Evolutionary conservation across 2,329 filamentous ascomycete species (phyloP).

Genomic region (Colletotrichum shisoi): DNA sequence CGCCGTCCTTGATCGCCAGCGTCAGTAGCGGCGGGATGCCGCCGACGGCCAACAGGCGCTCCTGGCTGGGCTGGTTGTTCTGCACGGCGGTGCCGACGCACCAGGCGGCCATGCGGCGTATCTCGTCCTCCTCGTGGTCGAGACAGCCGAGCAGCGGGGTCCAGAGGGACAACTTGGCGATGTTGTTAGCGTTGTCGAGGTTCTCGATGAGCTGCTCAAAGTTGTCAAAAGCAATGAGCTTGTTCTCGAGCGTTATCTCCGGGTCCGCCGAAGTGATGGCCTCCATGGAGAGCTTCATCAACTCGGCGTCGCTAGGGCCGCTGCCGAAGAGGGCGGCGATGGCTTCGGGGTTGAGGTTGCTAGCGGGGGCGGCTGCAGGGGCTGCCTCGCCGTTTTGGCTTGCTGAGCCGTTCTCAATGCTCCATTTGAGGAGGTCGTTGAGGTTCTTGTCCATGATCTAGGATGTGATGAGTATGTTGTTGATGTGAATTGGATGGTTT

Average conservation of each 20-base stretch:
- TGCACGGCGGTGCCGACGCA: slow-evolving; percentile 94
- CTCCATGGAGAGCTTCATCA: slow-evolving; percentile 86
- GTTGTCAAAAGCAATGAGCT: slow-evolving; percentile 89
- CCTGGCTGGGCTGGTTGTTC: slow-evolving; percentile 89
- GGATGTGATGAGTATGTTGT: slow-evolving; percentile 6
- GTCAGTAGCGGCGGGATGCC: slow-evolving; percentile 75
- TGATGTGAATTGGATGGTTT: background rate
- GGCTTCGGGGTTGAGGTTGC: slow-evolving; percentile 70
- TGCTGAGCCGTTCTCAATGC: slow-evolving; percentile 59
- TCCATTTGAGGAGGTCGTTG: slow-evolving; percentile 83
- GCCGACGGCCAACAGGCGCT: slow-evolving; percentile 68
- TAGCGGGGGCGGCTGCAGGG: slow-evolving; percentile 46
- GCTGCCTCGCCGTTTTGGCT: slow-evolving; percentile 44
- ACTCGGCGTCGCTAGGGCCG: slow-evolving; percentile 86
- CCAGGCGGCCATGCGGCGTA: slow-evolving; percentile 90
- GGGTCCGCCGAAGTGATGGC: slow-evolving; percentile 71
- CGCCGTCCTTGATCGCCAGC: slow-evolving; percentile 67
- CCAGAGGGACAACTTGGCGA: slow-evolving; percentile 82
- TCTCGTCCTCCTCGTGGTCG: slow-evolving; percentile 70
- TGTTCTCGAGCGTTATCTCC: slow-evolving; percentile 74
- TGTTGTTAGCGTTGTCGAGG: slow-evolving; percentile 96
- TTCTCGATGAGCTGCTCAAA: slow-evolving; percentile 91
- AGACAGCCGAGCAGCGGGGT: slow-evolving; percentile 77
- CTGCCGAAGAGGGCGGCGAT: slow-evolving; percentile 81
- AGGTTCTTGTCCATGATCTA: slow-evolving; percentile 61